Base-by-base conservation (phyloP, 1,139 yeast genomes). In the Candida sojae region DNA sequence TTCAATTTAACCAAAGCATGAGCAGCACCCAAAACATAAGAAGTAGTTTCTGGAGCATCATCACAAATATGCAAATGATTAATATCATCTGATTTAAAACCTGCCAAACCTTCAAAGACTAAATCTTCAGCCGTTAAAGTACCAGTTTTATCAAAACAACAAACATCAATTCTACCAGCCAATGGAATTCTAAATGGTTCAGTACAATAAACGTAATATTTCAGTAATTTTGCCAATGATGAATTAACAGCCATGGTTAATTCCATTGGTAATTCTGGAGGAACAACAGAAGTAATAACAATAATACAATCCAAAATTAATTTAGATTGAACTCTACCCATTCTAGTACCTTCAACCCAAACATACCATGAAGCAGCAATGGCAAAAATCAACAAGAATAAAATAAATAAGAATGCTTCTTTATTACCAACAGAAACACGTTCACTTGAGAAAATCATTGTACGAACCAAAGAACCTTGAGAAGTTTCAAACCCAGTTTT, bases 211-310 rank as follows among this genome's bases (percentile, higher is more conserved):
- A 93, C 86, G 65, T 86, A 92, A 64, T 79, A 86, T 68, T 95
- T 95, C 57, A 88, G 85, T 55, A 93, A 79, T 4, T 97, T 91
- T 47, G 93, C 83, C 63, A 93, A 78, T 8, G 98, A 92, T 40
- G 90, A 79, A 69, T 93, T 93, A 39, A 93, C 99, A 51, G 99
- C 99, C 92, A 93, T 87, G 30, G 99, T 93, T 60, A 93, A 82
- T 75, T 93, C 99, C 99, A 93, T 95, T 46, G 99, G 99, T 58
- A 93, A 80, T 72, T 93, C 99, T 46, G 99, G 99, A 39, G 99
- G 99, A 40, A 93, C 99, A 57, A 93, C 99, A 43, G 98, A 92
- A 21, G 99, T 93, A 58, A 93, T 82, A 60, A 93, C 95, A 64
- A 93, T 82, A 57, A 93, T 88, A 84, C 99, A 95, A 70, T 93